Evolutionary conservation across 2,329 filamentous ascomycete genomes (phyloP), one percentile per base, ranked within the genome.

Genomic region (Dryadomyces sulphureus): DNA sequence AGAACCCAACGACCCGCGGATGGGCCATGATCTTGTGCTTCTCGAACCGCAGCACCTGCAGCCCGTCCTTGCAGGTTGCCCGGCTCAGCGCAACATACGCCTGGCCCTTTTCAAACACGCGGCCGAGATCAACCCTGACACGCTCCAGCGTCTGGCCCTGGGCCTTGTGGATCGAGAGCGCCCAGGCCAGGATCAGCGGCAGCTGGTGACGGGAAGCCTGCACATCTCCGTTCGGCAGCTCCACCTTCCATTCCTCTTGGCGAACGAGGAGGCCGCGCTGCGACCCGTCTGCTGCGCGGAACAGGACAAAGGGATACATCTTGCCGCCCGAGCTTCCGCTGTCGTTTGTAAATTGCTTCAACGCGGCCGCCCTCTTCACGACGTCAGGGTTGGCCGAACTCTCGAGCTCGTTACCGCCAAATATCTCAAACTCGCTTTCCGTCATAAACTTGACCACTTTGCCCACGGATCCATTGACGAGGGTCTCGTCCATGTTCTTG

Each of bases 31-130:
- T 90, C 63, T 93, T 96, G 50, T 68, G 74, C 53, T 86, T 84
- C 56, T 95, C 84, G 56, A 98, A 98, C 32, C 86, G 75, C 42
- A 90, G 63, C 12, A 98, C 89, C 58, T 94, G 87, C 19, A 98
- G 66, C 1, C 92, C 92, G 17, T 78, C 73, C 65, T 95, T 88
- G 48, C 74, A 84, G 1, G 87, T 94, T 14, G 92, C 92, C 63
- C 92, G 84, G 68, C 86, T 94, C 14, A 98, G 76, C 44, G 92
- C 92, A 44, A 98, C 92, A 58, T 98, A 98, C 6, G 92, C 92
- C 62, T 98, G 92, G 0, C 92, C 92, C 62, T 94, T 95, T 60
- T 98, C 92, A 56, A 98, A 98, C 1, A 94, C 85, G 50, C 78
- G 83, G 25, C 87, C 84, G 1, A 98, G 70, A 59, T 98, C 88